Conservation (phyloP, 2,329 filamentous ascomycete species). For the Colletotrichum caudatum region DNA sequence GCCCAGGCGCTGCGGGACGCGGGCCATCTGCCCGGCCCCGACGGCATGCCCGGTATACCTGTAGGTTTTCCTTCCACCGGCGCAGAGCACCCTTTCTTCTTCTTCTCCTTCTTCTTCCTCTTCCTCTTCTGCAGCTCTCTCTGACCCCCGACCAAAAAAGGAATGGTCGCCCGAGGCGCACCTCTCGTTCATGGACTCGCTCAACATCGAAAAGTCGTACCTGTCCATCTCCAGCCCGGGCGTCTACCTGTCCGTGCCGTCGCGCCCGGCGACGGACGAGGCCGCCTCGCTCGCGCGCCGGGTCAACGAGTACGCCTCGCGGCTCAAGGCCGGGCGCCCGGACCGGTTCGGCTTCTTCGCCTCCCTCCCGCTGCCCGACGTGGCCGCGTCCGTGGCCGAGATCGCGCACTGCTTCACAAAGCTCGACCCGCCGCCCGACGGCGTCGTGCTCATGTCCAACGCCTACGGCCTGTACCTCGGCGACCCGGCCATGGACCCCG, state of each 20-base stretch:
- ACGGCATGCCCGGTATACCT: constrained; percentile 46
- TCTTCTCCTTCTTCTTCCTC: too few relatives aligned
- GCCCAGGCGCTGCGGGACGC: constrained; percentile 43
- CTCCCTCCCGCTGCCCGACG: constrained; percentile 63
- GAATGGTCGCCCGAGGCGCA: constrained; percentile 33
- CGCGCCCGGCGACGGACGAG: constrained; percentile 40
- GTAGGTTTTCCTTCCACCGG: constrained; percentile 27
- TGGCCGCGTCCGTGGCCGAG: constrained; percentile 59
- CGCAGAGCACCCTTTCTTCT: too few relatives aligned
- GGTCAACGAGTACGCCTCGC: constrained; percentile 44
- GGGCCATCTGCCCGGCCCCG: constrained; percentile 44
- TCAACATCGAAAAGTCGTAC: constrained; percentile 43
- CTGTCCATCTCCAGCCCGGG: constrained; percentile 46
- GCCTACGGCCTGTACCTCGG: constrained; percentile 65
- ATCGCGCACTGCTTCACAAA: constrained; percentile 57
- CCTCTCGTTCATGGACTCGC: constrained; percentile 43
- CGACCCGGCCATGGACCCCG: constrained; percentile 55
- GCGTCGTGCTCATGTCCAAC: constrained; percentile 65
- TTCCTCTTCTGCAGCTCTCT: constrained; percentile 5
- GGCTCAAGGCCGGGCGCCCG: constrained; percentile 42
- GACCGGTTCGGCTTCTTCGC: constrained; percentile 63
- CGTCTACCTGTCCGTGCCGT: constrained; percentile 45
- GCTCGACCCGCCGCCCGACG: constrained; percentile 57
- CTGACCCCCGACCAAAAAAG: not conserved
- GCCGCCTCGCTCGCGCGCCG: constrained; percentile 50